Evolutionary conservation across 768 basidiomycete species (phyloP).

Genomic region (Candolleomyces efflorescens): DNA sequence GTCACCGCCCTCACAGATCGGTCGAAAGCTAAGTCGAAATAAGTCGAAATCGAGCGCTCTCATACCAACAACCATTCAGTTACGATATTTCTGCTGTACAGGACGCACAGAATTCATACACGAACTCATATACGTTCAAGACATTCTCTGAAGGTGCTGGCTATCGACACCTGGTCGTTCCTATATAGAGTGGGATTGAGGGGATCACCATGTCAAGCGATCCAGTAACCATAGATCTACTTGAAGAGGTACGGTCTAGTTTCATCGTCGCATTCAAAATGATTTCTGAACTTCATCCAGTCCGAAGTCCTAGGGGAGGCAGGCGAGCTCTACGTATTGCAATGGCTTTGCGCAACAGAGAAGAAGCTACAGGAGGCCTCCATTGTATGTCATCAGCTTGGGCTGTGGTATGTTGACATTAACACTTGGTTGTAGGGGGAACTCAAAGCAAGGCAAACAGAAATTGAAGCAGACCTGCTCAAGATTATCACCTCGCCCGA

Average conservation of each 20-base stretch:
- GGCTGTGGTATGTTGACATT: neutral
- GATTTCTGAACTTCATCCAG: conserved; percentile 29
- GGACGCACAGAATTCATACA: too few species aligned
- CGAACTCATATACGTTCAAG: too few species aligned
- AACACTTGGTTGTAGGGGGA: conserved; percentile 44
- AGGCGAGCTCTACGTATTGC: conserved; percentile 79
- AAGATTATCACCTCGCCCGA: conserved; percentile 63
- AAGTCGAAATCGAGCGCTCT: too few species aligned
- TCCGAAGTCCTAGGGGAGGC: conserved; percentile 67
- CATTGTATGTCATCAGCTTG: conserved; percentile 33
- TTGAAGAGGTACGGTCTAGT: neutral
- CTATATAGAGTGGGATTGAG: neutral
- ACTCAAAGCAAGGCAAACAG: conserved; percentile 59
- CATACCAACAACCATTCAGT: too few species aligned
- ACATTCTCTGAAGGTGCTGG: neutral
- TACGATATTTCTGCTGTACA: too few species aligned
- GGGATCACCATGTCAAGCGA: neutral
- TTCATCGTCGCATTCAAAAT: neutral
- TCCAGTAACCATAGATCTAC: neutral
- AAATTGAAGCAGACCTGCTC: conserved; percentile 59
- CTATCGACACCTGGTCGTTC: neutral
- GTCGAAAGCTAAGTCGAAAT: too few species aligned
- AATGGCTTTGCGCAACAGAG: conserved; percentile 73
- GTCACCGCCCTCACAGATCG: too few species aligned
- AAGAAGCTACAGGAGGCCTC: conserved; percentile 46